Evolutionary conservation across 441 rosid genomes (phyloP), one percentile per base, ranked within the genome.

Genomic region (Arabidopsis lyrata): DNA sequence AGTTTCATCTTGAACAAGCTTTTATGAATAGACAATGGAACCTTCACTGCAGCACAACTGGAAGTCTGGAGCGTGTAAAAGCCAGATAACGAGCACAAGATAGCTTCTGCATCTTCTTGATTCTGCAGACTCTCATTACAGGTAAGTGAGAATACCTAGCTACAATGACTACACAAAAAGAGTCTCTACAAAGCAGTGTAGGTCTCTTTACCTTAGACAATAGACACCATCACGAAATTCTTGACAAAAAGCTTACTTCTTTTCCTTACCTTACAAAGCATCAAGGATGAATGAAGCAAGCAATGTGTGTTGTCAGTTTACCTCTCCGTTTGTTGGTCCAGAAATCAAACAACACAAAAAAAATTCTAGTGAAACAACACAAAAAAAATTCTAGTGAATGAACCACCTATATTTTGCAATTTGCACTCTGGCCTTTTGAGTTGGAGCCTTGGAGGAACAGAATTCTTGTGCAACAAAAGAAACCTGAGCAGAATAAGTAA

Each of bases 81-180:
- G 32, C 64, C 49, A 44, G 3, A 56, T 56, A 35, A 47, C 27
- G 9, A 1, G 18, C 12, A 31, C 49, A 42, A 16, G 8, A 61
- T 53, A 53, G 59, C 34, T 60, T 61, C 5, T 38, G 32, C 42
- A 44, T 44, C 57, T 68, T 27, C 27, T 42, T 39, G 16, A 35
- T 31, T 31, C 59, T 41, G 60, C 63, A 74, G 45, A 66, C 55
- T 59, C 36, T 67, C 10, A 24, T 58, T 74, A 50, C 69, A 42
- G 39, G 42, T 53, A 61, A 44, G 44, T 24, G 58, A 75, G 32
- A 48, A 48, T 49, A 50, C 32, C 38, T 67, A 24, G 44, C 54
- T 44, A 35, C 59, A 24, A 2, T 0, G 5, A 39, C 53, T 31
- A 49, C 45, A 27, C 16, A 62, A 42, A 5, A 35, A 68, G 8